phyloP scores from a whole-genome alignment of 805 yeast species.

The Ogataea ganodermae region DNA sequence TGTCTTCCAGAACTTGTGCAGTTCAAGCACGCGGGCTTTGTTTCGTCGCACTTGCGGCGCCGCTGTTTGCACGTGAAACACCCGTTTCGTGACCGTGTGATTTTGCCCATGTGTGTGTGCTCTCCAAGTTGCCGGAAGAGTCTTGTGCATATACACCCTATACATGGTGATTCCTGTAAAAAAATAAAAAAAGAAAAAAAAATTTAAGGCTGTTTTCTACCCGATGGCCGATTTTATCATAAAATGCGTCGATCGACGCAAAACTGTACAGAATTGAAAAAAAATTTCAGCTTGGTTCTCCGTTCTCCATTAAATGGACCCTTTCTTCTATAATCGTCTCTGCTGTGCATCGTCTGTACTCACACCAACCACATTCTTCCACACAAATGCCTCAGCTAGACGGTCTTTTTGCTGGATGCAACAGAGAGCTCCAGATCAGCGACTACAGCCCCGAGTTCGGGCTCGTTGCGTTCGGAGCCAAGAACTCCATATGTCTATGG shows the following conservation, averaged over 20 bases:
- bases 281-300: not conserved
- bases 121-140: too few species aligned
- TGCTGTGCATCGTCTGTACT: too few species aligned
- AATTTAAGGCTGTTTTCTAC: not conserved
- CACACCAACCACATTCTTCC: not conserved
- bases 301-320: too few species aligned
- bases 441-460: constrained; percentile 45
- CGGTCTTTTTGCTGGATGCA: constrained; percentile 73
- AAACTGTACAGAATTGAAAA: not conserved
- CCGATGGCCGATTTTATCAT: too few species aligned
- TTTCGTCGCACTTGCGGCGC: constrained; percentile 58
- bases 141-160: too few species aligned
- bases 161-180: too few species aligned
- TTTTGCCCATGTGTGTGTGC: constrained; percentile 35
- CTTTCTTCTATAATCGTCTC: too few species aligned
- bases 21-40: constrained; percentile 51
- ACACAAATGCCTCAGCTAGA: constrained; percentile 37
- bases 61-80: constrained; percentile 60
- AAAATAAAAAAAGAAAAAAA: not conserved
- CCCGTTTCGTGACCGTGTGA: constrained; percentile 55
- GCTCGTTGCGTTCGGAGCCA: constrained; percentile 72
- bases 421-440: constrained; percentile 60
- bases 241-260: constrained; percentile 14
- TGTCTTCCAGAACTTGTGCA: constrained; percentile 44
- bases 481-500: constrained; percentile 56